A percentile compares a stretch with the other conserved stretches of the same genome.
These are phyloP conservation scores for Pseudopediastrum boryanum DNA, from an alignment of 139 green algal genomes.

Conservation along the genomic window DNA sequence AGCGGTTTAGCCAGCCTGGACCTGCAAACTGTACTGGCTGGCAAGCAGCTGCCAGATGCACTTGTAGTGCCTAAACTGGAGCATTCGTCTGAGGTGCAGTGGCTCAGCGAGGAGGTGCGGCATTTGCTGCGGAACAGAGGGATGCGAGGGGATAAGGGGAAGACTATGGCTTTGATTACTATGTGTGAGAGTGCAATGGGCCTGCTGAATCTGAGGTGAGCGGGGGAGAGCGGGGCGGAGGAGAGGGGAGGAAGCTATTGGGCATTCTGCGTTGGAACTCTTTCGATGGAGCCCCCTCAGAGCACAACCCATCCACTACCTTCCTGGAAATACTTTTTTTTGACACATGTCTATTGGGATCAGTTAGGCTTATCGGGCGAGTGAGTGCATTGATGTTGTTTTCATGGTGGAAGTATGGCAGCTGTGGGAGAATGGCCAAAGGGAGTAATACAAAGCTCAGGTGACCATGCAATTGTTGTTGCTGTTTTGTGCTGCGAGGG, in stretches of 20 bases:
- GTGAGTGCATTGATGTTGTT: background rate
- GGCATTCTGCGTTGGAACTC: background rate
- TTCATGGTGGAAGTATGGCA: background rate
- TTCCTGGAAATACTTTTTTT: background rate
- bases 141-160: background rate
- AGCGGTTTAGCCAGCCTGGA: slow-evolving; percentile 37
- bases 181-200: slow-evolving; percentile 51
- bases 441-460: too few species aligned
- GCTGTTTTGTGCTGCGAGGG: too few species aligned
- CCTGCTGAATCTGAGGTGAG: slow-evolving; percentile 47
- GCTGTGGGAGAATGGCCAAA: too few species aligned
- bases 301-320: too few species aligned
- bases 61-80: slow-evolving; percentile 47
- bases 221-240: background rate
- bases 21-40: slow-evolving; percentile 37
- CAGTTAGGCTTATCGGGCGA: background rate
- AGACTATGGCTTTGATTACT: slow-evolving; percentile 33
- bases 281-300: too few species aligned
- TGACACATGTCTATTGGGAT: background rate
- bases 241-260: background rate
- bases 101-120: slow-evolving; percentile 16
- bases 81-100: slow-evolving; percentile 23
- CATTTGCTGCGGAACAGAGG: background rate
- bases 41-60: slow-evolving; percentile 35
- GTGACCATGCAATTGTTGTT: too few species aligned